Evolutionary conservation across 306 rosid genomes (phyloP), one percentile per base, ranked within the genome.

Genomic region (Gleditsia sinensis): DNA sequence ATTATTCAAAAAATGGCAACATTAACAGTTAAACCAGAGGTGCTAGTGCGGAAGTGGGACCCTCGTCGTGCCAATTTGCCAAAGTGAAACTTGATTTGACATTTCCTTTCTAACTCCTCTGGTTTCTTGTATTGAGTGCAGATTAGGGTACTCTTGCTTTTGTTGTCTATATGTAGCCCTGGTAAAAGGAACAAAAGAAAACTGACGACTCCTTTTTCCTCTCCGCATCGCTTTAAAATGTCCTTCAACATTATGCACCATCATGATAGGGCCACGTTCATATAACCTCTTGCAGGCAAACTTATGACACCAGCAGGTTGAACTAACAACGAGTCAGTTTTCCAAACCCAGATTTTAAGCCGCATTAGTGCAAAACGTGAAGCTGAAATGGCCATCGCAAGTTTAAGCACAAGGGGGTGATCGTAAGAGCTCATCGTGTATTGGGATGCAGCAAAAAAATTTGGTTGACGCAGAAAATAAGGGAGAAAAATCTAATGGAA

Each of bases 51-150:
- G 49, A 59, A 82, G 45, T 3, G 45, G 45, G 3, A 40, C 27
- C 67, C 10, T 17, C 43, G 20, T 19, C 30, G 36, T 39, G 10
- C 10, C 10, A 0, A 39, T 39, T n/a, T 55, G 54, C 28, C 55
- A 71, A 64, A 43, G 71, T 14, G 55, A 75, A 75, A 70, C 54
- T 42, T 53, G 86, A 75, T 75, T 30, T 83, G 75, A 76, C 78
- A 75, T 69, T 30, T 75, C 81, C 74, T 75, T 72, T 70, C 77
- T 4, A 80, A 67, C 53, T 36, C 62, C 36, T 48, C 65, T 72
- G 42, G 42, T 53, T 63, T 78, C 67, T 87, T 63, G 83, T 77
- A 67, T 69, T 64, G 78, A 81, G 86, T 83, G 84, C 42, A 59
- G 56, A 72, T 64, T 63, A 77, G 78, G n/a, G n/a, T n/a, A 79